Conservation (phyloP, 2,329 filamentous ascomycete genomes). For the Orbilia quercus region DNA sequence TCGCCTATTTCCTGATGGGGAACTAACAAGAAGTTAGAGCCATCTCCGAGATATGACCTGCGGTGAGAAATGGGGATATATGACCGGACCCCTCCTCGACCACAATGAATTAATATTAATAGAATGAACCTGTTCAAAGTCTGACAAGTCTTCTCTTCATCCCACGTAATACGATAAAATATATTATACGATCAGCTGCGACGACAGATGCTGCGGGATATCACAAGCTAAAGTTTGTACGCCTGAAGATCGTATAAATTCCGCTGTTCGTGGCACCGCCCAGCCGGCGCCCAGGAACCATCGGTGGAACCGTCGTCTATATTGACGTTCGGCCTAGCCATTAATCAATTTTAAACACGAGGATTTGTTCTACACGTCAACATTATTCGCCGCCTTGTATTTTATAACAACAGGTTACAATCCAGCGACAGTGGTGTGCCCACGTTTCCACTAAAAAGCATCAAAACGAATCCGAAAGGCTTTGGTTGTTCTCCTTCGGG, state of each 20-base stretch:
- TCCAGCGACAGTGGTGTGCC: slow-evolving; percentile 47
- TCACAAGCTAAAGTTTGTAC: slow-evolving; percentile 31
- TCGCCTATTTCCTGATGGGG: slow-evolving; percentile 48
- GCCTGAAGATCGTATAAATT: slow-evolving; percentile 31
- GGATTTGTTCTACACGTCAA: slow-evolving; percentile 16
- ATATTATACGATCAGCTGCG: not conserved
- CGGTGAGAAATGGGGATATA: slow-evolving; percentile 12
- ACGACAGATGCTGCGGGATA: slow-evolving; percentile 11
- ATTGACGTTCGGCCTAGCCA: slow-evolving; percentile 48
- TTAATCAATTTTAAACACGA: slow-evolving; percentile 3
- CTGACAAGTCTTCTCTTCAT: slow-evolving; percentile 4
- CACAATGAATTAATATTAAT: not conserved
- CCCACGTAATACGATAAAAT: too few relatives aligned
- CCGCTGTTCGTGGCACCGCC: slow-evolving; percentile 32
- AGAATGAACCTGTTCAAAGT: not conserved
- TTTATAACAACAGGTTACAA: slow-evolving; percentile 25
- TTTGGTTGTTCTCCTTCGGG: slow-evolving; percentile 25
- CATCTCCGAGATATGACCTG: slow-evolving; percentile 17
- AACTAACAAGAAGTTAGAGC: slow-evolving; percentile 22
- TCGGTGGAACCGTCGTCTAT: slow-evolving; percentile 50
- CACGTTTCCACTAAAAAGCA: slow-evolving; percentile 26
- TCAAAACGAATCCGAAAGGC: slow-evolving; percentile 19
- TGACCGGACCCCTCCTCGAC: slow-evolving; percentile 18
- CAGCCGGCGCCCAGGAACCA: slow-evolving; percentile 41
- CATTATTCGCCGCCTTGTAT: not conserved